A percentile compares a stretch with the other conserved stretches of the same genome.
Conservation (phyloP, 345 rosid genomes). For the Salix suchowensis region DNA sequence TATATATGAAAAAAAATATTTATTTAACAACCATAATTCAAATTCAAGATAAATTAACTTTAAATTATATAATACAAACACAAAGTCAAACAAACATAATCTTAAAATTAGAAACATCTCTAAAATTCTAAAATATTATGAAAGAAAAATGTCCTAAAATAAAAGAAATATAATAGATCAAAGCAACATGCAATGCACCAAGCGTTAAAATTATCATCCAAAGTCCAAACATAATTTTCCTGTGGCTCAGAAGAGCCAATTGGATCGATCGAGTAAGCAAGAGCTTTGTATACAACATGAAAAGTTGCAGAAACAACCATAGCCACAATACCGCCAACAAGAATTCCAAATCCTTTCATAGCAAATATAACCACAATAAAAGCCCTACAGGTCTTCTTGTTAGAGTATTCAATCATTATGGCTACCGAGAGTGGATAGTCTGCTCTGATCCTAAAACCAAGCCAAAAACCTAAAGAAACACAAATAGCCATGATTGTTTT, state of each 20-base stretch:
- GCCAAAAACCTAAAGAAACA: slow-evolving; percentile 21
- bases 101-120: no score
- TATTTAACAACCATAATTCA: no score
- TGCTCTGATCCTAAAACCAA: slow-evolving; percentile 25
- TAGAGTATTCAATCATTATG: slow-evolving; percentile 41
- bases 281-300: slow-evolving; percentile 23
- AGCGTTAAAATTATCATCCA: slow-evolving; percentile 40
- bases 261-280: slow-evolving; percentile 15
- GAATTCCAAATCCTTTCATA: slow-evolving; percentile 44
- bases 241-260: slow-evolving; percentile 30
- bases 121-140: no score
- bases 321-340: slow-evolving; percentile 33
- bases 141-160: no score
- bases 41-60: no score
- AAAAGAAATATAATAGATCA: slow-evolving; percentile 18
- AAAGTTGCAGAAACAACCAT: slow-evolving; percentile 30
- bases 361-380: slow-evolving; percentile 38
- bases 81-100: no score
- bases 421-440: slow-evolving; percentile 41
- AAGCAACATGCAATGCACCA: slow-evolving; percentile 33
- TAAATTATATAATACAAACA: no score
- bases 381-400: slow-evolving; percentile 36
- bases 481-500: not conserved
- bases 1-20: no score
- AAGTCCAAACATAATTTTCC: slow-evolving; percentile 14